These are phyloP conservation scores for Naganishia onofrii DNA, from an alignment of 768 basidiomycete species.

Conservation along the genomic window DNA sequence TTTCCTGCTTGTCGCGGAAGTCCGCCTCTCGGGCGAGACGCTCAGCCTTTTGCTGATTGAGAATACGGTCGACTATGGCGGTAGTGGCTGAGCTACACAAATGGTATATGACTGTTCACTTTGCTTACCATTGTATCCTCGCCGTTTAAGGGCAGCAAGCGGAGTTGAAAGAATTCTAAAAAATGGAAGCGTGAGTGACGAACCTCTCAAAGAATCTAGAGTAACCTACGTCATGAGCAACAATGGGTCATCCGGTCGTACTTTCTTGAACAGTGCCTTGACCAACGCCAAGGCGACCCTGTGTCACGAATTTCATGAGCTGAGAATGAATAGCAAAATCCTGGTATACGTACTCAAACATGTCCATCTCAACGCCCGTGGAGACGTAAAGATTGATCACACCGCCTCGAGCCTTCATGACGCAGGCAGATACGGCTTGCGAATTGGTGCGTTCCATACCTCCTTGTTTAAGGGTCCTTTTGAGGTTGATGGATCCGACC, in stretches of 20 bases:
- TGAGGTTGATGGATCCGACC: constrained; percentile 41
- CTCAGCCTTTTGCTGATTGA: constrained; percentile 75
- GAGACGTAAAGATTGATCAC: constrained; percentile 68
- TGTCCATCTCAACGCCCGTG: constrained; percentile 70
- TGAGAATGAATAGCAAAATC: neutral
- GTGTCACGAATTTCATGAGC: constrained; percentile 2
- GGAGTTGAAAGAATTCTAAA: constrained; percentile 77
- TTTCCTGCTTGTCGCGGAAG: constrained; percentile 31
- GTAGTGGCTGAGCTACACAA: neutral
- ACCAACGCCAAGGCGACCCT: constrained; percentile 85
- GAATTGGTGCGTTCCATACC: constrained; percentile 25
- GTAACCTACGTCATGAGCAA: constrained; percentile 69
- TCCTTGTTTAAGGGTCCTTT: constrained; percentile 41
- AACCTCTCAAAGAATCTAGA: neutral
- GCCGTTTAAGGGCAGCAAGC: constrained; percentile 69
- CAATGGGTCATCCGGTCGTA: constrained; percentile 80
- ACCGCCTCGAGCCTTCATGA: constrained; percentile 32
- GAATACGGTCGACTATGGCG: constrained; percentile 75
- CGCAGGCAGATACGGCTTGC: constrained; percentile 33
- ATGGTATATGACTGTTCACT: neutral
- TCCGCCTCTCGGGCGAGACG: constrained; percentile 52
- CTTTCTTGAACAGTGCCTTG: constrained; percentile 70
- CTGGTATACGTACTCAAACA: constrained; percentile 74
- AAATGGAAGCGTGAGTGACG: neutral
- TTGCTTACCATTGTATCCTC: constrained; percentile 56